Evolutionary conservation across 352 stramenopile species (phyloP).

Genomic region (Aphanomyces euteiches): DNA sequence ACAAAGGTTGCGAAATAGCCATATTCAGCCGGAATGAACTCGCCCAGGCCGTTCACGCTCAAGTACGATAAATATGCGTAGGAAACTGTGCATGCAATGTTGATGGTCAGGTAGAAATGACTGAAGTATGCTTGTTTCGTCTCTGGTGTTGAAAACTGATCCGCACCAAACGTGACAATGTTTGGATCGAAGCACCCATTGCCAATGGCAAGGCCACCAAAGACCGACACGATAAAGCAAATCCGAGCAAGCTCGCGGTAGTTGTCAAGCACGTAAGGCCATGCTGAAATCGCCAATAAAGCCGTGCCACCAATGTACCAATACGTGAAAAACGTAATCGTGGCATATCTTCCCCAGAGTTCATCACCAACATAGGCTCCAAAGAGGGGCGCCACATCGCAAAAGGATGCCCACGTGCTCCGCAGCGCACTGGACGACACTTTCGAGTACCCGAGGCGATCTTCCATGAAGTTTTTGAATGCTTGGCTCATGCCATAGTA

Average conservation of each 20-base stretch:
- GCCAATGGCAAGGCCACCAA: constrained; percentile 59
- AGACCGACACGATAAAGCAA: constrained; percentile 67
- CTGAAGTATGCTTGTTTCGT: constrained; percentile 41
- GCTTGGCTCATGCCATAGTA: constrained; percentile 85
- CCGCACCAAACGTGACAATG: constrained; percentile 35
- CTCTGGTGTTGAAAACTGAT: constrained; percentile 48
- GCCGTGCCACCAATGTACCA: constrained; percentile 66
- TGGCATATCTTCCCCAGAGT: constrained; percentile 76
- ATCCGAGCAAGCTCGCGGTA: constrained; percentile 50
- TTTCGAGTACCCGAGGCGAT: constrained; percentile 56
- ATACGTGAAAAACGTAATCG: constrained; percentile 68
- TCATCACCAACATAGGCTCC: constrained; percentile 78
- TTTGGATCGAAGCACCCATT: constrained; percentile 36
- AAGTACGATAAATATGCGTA: constrained; percentile 87
- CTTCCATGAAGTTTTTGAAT: constrained; percentile 82
- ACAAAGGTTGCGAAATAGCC: constrained; percentile 86
- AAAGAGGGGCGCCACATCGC: constrained; percentile 71
- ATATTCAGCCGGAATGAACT: constrained; percentile 61
- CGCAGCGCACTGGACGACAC: constrained; percentile 81
- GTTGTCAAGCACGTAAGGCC: constrained; percentile 46
- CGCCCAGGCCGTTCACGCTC: constrained; percentile 74
- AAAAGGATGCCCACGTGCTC: constrained; percentile 82
- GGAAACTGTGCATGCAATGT: constrained; percentile 75
- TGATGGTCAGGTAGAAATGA: constrained; percentile 31
- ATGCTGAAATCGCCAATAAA: constrained; percentile 55